phyloP scores from a whole-genome alignment of 441 rosid species.

The Eruca vesicaria region DNA sequence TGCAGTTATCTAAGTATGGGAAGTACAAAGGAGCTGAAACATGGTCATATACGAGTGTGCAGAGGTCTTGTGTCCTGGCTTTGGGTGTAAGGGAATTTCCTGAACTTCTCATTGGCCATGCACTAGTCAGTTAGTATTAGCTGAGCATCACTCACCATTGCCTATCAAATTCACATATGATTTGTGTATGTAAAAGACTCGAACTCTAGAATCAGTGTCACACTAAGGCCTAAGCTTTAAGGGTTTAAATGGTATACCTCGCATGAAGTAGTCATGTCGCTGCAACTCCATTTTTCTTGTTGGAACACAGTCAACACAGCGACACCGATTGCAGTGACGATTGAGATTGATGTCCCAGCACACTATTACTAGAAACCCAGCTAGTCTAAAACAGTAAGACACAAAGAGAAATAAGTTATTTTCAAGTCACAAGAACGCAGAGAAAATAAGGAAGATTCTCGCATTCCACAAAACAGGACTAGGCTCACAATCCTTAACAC shows the following conservation, averaged over 20 bases:
- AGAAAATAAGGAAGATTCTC: slow-evolving; percentile 36
- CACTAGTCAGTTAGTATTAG: slow-evolving; percentile 83
- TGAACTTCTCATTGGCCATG: slow-evolving; percentile 58
- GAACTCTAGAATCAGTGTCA: not conserved
- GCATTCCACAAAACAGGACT: slow-evolving; percentile 54
- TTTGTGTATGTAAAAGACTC: not conserved
- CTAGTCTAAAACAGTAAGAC: slow-evolving; percentile 39
- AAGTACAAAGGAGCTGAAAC: not conserved
- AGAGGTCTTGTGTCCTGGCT: slow-evolving; percentile 62
- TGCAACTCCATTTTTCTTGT: slow-evolving; percentile 73
- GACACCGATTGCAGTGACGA: slow-evolving; percentile 60
- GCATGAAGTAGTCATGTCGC: slow-evolving; percentile 54
- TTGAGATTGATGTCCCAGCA: slow-evolving; percentile 49
- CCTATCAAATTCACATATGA: slow-evolving; percentile 40
- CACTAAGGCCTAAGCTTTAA: not conserved
- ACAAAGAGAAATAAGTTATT: not conserved
- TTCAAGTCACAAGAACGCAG: slow-evolving; percentile 1
- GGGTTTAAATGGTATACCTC: slow-evolving; percentile 43
- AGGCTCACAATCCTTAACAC: slow-evolving; percentile 55
- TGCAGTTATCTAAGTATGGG: slow-evolving; percentile 12
- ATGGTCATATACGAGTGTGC: slow-evolving; percentile 46
- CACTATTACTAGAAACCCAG: slow-evolving; percentile 48
- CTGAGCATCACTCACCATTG: slow-evolving; percentile 50
- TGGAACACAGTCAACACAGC: slow-evolving; percentile 62
- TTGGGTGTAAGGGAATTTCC: slow-evolving; percentile 62